Conservation (phyloP, 1,139 yeast species). For the Pichia sp. region DNA sequence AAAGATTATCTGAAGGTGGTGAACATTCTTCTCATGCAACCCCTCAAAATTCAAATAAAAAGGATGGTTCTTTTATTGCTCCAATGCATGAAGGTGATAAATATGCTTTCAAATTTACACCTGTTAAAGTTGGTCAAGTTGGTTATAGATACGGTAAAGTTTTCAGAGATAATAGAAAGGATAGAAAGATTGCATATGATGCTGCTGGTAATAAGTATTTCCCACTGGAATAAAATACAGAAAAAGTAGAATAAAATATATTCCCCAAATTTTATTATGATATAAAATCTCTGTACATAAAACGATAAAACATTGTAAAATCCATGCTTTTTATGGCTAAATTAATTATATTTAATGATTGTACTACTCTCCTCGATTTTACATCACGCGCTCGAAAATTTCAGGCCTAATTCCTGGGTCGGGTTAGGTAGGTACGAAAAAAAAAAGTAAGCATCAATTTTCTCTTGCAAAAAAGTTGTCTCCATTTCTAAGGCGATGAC, state of each 20-base stretch:
- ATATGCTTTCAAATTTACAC: constrained; percentile 62
- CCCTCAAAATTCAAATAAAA: constrained; percentile 14
- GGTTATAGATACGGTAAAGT: constrained; percentile 92
- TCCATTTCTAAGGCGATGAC: too few relatives aligned
- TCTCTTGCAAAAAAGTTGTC: too few relatives aligned
- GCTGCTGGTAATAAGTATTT: constrained; percentile 58
- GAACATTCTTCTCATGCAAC: constrained; percentile 34
- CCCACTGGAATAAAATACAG: constrained; percentile 20
- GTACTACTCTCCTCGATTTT: too few relatives aligned
- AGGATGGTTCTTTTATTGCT: constrained; percentile 35
- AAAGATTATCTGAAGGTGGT: constrained; percentile 52
- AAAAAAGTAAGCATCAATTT: too few relatives aligned
- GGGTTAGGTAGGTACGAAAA: too few relatives aligned
- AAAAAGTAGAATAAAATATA: too few relatives aligned
- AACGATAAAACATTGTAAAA: background rate
- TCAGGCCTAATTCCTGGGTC: too few relatives aligned
- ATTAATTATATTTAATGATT: too few relatives aligned
- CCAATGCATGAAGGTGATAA: constrained; percentile 50
- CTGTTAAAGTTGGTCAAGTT: constrained; percentile 72
- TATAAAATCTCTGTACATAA: background rate
- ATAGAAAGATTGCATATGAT: constrained; percentile 72
- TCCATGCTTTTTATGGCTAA: too few relatives aligned
- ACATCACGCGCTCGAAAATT: too few relatives aligned
- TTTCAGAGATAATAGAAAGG: constrained; percentile 80
- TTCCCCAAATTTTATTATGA: background rate